phyloP scores from a whole-genome alignment of 768 basidiomycete genomes.

The Dendrothele bispora region DNA sequence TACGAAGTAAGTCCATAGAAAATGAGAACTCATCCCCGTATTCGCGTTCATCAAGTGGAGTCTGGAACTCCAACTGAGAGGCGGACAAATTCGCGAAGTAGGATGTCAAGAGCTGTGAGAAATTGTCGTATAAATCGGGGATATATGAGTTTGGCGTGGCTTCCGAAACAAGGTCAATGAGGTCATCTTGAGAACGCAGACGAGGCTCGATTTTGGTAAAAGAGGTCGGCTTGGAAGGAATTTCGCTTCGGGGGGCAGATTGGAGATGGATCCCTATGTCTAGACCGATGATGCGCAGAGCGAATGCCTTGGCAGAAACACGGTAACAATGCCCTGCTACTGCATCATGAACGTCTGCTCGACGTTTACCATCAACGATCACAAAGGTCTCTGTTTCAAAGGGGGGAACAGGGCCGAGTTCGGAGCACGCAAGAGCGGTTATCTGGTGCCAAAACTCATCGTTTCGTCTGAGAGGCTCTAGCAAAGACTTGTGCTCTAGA shows the following conservation, averaged over 20 bases:
- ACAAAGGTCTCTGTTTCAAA: conserved; percentile 54
- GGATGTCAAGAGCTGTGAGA: conserved; percentile 47
- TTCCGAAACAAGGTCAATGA: conserved; percentile 66
- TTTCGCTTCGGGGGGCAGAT: conserved; percentile 32
- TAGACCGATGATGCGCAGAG: conserved; percentile 69
- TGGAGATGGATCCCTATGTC: conserved; percentile 68
- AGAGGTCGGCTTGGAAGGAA: conserved; percentile 56
- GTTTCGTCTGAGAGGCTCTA: conserved; percentile 58
- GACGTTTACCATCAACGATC: conserved; percentile 46
- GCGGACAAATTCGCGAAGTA: conserved; percentile 63
- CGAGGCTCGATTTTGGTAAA: conserved; percentile 54
- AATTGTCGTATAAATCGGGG: conserved; percentile 66
- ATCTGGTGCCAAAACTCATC: conserved; percentile 71
- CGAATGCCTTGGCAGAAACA: conserved; percentile 70
- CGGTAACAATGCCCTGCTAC: conserved; percentile 69
- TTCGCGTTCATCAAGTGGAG: conserved; percentile 65
- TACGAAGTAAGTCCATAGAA: conserved; percentile 55
- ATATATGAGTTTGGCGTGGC: conserved; percentile 72
- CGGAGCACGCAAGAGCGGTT: conserved; percentile 58
- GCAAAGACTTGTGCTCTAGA: conserved; percentile 62
- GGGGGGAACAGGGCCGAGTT: conserved; percentile 74
- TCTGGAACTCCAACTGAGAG: conserved; percentile 62
- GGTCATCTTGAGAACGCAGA: conserved; percentile 62
- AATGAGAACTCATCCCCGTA: conserved; percentile 84
- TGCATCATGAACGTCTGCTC: conserved; percentile 58